Percentiles rank a stretch among this genome's conserved stretches.
phyloP scores from a whole-genome alignment of 192 early-diverging fungal species.

The Coemansia sp. region DNA sequence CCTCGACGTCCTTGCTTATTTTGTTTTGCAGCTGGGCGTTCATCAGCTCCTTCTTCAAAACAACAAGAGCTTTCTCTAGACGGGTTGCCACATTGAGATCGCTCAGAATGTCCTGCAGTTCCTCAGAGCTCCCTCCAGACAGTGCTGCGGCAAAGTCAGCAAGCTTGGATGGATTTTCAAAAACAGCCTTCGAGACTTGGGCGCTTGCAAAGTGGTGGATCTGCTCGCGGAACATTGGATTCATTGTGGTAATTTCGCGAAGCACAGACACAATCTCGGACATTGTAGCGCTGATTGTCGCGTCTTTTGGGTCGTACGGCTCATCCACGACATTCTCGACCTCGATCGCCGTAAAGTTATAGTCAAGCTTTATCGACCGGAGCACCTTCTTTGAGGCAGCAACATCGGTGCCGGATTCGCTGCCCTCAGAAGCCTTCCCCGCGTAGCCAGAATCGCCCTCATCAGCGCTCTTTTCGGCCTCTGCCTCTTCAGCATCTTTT shows the following conservation, averaged over 20 bases:
- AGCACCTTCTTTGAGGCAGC: conserved; percentile 34
- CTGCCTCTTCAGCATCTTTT: not conserved
- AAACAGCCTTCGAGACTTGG: conserved; percentile 92
- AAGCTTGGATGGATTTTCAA: conserved; percentile 91
- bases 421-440: not conserved
- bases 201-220: conserved; percentile 96
- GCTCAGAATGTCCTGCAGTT: conserved; percentile 92
- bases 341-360: conserved; percentile 80
- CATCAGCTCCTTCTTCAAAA: conserved; percentile 96
- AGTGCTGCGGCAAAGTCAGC: conserved; percentile 98
- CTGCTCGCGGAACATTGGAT: conserved; percentile 96
- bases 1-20: conserved; percentile 96
- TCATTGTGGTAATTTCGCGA: conserved; percentile 93
- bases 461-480: not conserved
- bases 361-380: conserved; percentile 55
- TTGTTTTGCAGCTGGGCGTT: conserved; percentile 98
- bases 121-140: conserved; percentile 86
- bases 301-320: conserved; percentile 82
- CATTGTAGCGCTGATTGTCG: conserved; percentile 86
- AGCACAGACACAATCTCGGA: conserved; percentile 95
- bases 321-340: conserved; percentile 87
- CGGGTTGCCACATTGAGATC: conserved; percentile 85
- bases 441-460: not conserved
- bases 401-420: conserved; percentile 11
- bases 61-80: conserved; percentile 86